A percentile compares a stretch with the other conserved stretches of the same genome.
These are phyloP conservation scores for Mortierella sp. DNA, from an alignment of 371 early-diverging fungal species.

Conservation along the genomic window DNA sequence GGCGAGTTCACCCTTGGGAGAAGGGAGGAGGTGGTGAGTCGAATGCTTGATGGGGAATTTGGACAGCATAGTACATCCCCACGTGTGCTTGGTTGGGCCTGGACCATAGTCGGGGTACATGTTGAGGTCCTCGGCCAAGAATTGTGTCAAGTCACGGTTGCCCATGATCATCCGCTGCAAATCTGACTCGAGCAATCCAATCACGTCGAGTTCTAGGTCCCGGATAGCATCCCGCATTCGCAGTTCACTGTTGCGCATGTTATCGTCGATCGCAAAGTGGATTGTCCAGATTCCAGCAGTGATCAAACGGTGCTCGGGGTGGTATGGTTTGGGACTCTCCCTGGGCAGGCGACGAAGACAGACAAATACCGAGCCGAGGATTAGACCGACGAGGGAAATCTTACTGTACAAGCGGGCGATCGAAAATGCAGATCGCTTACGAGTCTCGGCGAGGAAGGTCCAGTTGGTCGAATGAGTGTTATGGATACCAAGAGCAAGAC, in stretches of 20 bases:
- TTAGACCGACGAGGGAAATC: constrained; percentile 18
- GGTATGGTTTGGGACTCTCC: constrained; percentile 69
- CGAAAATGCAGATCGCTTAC: constrained; percentile 28
- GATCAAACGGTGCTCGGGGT: constrained; percentile 74
- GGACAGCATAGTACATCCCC: constrained; percentile 89
- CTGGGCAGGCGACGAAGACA: constrained; percentile 34
- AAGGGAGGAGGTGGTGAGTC: constrained; percentile 82
- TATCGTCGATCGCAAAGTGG: constrained; percentile 88
- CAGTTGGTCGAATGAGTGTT: constrained; percentile 52
- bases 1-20: constrained; percentile 86
- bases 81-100: constrained; percentile 87
- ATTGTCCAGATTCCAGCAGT: constrained; percentile 91
- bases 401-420: constrained; percentile 23
- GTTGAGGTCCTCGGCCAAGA: constrained; percentile 80
- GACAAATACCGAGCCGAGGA: constrained; percentile 21
- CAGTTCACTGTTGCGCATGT: constrained; percentile 84
- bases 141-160: constrained; percentile 88
- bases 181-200: constrained; percentile 88
- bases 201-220: constrained; percentile 84
- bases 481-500: constrained; percentile 66
- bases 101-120: constrained; percentile 89
- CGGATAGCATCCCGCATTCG: constrained; percentile 83
- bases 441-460: constrained; percentile 14
- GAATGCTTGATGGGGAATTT: constrained; percentile 87
- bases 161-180: constrained; percentile 88